phyloP scores from a whole-genome alignment of 805 yeast genomes.

The Nakazawaea molendinolei region DNA sequence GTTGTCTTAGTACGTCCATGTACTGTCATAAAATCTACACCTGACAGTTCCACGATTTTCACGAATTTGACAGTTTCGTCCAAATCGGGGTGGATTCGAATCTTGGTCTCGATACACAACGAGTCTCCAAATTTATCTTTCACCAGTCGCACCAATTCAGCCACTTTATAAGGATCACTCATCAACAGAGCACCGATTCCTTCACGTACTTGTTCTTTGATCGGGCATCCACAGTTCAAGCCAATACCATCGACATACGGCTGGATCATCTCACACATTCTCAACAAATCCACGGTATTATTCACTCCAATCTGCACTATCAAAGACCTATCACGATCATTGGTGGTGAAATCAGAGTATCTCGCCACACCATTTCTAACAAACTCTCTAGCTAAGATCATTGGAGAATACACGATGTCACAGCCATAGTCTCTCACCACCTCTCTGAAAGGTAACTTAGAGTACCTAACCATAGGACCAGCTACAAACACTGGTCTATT shows the following conservation, averaged over 20 bases:
- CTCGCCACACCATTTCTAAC: slow-evolving; percentile 81
- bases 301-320: slow-evolving; percentile 90
- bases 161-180: slow-evolving; percentile 73
- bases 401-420: slow-evolving; percentile 89
- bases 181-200: slow-evolving; percentile 97
- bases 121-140: slow-evolving; percentile 64
- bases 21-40: slow-evolving; percentile 90
- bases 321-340: slow-evolving; percentile 58
- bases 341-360: slow-evolving; percentile 78
- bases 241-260: slow-evolving; percentile 94
- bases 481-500: slow-evolving; percentile 57
- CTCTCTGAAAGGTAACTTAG: slow-evolving; percentile 87
- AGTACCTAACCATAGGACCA: slow-evolving; percentile 97
- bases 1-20: slow-evolving; percentile 89
- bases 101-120: slow-evolving; percentile 85
- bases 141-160: slow-evolving; percentile 78
- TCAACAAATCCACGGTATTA: slow-evolving; percentile 70
- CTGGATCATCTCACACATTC: slow-evolving; percentile 82
- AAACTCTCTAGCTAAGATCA: slow-evolving; percentile 94
- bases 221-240: slow-evolving; percentile 96
- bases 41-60: slow-evolving; percentile 68
- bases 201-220: slow-evolving; percentile 87
- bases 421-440: slow-evolving; percentile 64
- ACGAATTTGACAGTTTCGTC: slow-evolving; percentile 71
- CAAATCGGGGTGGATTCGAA: slow-evolving; percentile 76